phyloP scores from a whole-genome alignment of 805 yeast genomes.

The Cyberlindnera mississippiensis region DNA sequence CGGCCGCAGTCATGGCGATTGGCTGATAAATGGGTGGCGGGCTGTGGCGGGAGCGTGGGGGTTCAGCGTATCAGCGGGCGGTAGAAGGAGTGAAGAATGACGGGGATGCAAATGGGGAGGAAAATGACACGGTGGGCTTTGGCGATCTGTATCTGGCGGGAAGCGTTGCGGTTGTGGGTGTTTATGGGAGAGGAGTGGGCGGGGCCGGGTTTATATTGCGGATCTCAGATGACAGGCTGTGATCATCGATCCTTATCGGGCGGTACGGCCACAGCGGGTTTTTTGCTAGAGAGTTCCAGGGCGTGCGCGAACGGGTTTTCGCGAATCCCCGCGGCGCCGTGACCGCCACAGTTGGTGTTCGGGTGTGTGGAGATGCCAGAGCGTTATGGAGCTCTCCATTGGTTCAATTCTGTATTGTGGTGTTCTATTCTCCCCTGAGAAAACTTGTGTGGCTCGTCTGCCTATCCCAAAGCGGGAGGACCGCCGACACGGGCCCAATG shows the following conservation, averaged over 20 bases:
- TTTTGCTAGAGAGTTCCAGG: background rate
- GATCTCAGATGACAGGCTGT: conserved; percentile 10
- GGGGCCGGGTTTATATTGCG: background rate
- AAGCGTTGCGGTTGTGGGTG: background rate
- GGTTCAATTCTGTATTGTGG: too few species aligned
- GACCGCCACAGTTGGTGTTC: too few species aligned
- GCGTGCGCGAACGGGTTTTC: too few species aligned
- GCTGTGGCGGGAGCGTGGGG: background rate
- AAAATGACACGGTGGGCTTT: background rate
- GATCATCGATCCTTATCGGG: conserved; percentile 2
- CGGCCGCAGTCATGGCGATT: conserved; percentile 9
- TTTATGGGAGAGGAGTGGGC: conserved; percentile 1
- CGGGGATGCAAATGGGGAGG: background rate
- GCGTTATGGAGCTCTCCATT: too few species aligned
- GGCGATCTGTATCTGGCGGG: too few species aligned
- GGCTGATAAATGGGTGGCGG: background rate
- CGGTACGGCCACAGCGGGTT: conserved; percentile 4
- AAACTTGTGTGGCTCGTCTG: too few species aligned
- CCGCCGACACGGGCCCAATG: too few species aligned
- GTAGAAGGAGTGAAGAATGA: background rate
- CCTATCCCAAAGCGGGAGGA: too few species aligned
- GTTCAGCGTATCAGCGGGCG: background rate
- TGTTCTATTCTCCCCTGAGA: too few species aligned
- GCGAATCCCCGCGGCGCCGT: too few species aligned
- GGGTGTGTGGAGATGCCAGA: too few species aligned